Percentiles rank a stretch among this genome's conserved stretches.
Evolutionary conservation across 495 filamentous ascomycete species (phyloP).

Genomic region (Penicillium alfredii): DNA sequence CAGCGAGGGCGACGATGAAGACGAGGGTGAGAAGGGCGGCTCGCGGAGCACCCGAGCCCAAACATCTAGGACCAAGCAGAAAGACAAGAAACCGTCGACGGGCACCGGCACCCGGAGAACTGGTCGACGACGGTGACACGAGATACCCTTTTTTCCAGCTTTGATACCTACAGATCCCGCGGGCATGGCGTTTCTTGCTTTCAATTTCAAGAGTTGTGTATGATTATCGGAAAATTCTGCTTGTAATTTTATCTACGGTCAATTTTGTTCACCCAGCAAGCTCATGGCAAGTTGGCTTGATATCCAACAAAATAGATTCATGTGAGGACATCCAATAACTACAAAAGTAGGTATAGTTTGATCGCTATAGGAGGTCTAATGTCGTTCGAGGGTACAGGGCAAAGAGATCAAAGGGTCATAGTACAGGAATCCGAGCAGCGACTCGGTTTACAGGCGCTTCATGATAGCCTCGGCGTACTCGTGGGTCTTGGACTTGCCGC

Average conservation of each 20-base stretch:
- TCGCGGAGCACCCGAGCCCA: slow-evolving; percentile 39
- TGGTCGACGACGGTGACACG: slow-evolving; percentile 30
- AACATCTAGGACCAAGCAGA: slow-evolving; percentile 33
- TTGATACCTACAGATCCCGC: slow-evolving; percentile 25
- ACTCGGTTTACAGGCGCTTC: slow-evolving; percentile 58
- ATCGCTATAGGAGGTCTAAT: slow-evolving; percentile 41
- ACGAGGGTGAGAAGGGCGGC: slow-evolving; percentile 32
- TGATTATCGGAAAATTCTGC: no score
- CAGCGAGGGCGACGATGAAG: slow-evolving; percentile 31
- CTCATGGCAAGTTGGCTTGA: no score
- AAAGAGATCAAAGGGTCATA: slow-evolving; percentile 33
- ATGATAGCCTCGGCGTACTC: slow-evolving; percentile 92
- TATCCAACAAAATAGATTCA: background rate
- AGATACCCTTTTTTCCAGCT: slow-evolving; percentile 1
- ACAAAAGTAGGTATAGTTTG: slow-evolving; percentile 35
- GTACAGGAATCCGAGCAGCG: slow-evolving; percentile 30
- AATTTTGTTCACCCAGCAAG: no score
- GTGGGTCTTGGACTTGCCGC: slow-evolving; percentile 86
- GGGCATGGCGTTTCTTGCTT: slow-evolving; percentile 17
- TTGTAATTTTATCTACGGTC: no score
- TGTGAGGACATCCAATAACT: slow-evolving; percentile 20
- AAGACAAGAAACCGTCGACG: slow-evolving; percentile 29
- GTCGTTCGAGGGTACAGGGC: slow-evolving; percentile 39
- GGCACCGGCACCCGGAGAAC: slow-evolving; percentile 31
- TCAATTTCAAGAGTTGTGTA: slow-evolving; percentile 6